phyloP scores from a whole-genome alignment of 768 basidiomycete genomes.

The Amyloporia xantha region DNA sequence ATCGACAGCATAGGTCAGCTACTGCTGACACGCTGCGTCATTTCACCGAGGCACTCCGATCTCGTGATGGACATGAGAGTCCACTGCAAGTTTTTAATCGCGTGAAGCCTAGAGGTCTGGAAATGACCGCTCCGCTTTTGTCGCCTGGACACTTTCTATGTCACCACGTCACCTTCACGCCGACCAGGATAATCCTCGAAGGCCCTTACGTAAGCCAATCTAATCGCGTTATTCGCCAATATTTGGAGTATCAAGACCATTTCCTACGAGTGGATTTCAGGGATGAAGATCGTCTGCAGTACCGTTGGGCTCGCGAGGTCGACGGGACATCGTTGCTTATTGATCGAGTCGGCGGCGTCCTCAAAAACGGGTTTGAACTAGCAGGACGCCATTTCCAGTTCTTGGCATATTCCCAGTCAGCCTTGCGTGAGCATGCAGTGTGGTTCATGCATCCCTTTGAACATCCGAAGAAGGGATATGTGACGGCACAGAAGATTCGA shows the following conservation, averaged over 20 bases:
- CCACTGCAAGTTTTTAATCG: constrained; percentile 42
- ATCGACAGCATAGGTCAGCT: constrained; percentile 22
- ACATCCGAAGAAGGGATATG: constrained; percentile 33
- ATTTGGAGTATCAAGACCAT: constrained; percentile 48
- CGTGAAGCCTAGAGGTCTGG: constrained; percentile 20
- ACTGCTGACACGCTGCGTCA: constrained; percentile 47
- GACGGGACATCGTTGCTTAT: constrained; percentile 21
- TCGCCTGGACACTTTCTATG: constrained; percentile 49
- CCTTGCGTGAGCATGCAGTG: constrained; percentile 72
- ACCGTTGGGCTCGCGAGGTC: constrained; percentile 57
- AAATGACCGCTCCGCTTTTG: constrained; percentile 13
- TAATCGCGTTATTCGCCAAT: constrained; percentile 74
- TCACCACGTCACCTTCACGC: constrained; percentile 64
- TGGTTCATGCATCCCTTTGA: constrained; percentile 73
- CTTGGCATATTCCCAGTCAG: constrained; percentile 75
- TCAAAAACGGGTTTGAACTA: constrained; percentile 54
- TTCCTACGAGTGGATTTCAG: constrained; percentile 83
- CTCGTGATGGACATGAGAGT: constrained; percentile 34
- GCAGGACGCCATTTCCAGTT: constrained; percentile 73
- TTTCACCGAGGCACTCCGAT: constrained; percentile 44
- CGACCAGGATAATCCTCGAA: constrained; percentile 66
- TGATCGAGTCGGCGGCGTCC: constrained; percentile 21
- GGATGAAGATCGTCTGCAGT: constrained; percentile 74
- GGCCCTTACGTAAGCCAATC: constrained; percentile 73
- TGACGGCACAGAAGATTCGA: constrained; percentile 58